phyloP scores from a whole-genome alignment of 495 filamentous ascomycete species.

The Alectoria sarmentosa region DNA sequence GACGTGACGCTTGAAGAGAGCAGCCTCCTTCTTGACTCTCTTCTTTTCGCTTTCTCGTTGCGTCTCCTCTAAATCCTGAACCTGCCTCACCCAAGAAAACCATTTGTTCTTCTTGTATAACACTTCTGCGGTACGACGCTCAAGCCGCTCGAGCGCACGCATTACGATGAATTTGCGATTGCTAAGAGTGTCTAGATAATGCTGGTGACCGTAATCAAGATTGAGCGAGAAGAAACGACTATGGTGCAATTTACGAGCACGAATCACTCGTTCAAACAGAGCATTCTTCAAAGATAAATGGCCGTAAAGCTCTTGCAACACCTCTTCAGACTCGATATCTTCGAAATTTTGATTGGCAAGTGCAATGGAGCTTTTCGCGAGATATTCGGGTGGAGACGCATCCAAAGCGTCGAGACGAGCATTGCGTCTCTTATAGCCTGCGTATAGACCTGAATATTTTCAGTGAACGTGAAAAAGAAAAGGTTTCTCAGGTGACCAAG shows the following conservation, averaged over 20 bases:
- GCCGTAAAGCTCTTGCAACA: slow-evolving; percentile 37
- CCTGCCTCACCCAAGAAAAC: slow-evolving; percentile 42
- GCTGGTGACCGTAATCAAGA: slow-evolving; percentile 31
- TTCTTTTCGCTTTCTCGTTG: slow-evolving; percentile 46
- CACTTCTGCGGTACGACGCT: slow-evolving; percentile 39
- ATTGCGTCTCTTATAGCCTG: slow-evolving; percentile 44
- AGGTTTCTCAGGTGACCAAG: background rate
- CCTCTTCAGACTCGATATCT: slow-evolving; percentile 31
- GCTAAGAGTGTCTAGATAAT: slow-evolving; percentile 41
- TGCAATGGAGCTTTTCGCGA: slow-evolving; percentile 29
- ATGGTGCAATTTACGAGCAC: slow-evolving; percentile 46
- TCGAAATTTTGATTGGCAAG: slow-evolving; percentile 40
- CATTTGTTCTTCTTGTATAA: slow-evolving; percentile 44
- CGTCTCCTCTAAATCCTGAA: slow-evolving; percentile 40
- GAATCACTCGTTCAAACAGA: slow-evolving; percentile 43
- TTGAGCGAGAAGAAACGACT: slow-evolving; percentile 44
- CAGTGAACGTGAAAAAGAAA: background rate
- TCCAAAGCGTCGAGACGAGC: slow-evolving; percentile 37
- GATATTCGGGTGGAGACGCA: slow-evolving; percentile 31
- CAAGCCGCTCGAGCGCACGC: slow-evolving; percentile 40
- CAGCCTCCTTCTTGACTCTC: slow-evolving; percentile 44
- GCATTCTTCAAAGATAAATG: slow-evolving; percentile 39
- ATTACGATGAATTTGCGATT: slow-evolving; percentile 35
- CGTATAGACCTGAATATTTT: slow-evolving; percentile 35
- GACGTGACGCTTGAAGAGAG: slow-evolving; percentile 43